Base-by-base conservation (phyloP, 2,329 filamentous ascomycete species). In the Chaetomium strumarium region DNA sequence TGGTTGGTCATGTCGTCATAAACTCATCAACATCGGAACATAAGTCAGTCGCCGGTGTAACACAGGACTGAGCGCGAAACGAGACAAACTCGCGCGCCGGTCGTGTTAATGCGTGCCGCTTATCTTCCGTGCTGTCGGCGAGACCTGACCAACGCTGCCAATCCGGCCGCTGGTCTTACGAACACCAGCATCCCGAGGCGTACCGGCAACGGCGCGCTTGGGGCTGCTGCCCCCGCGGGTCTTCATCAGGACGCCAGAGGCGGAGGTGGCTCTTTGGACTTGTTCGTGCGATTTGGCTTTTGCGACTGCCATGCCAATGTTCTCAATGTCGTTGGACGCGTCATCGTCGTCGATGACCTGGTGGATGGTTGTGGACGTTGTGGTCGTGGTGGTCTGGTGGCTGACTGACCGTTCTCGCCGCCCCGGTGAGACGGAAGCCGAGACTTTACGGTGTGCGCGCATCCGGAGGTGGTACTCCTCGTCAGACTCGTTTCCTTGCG, bases 401-500 rank as follows among this genome's bases (percentile, higher is more conserved):
- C 86, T 90, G 52, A 87, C 79, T 0, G 89, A 87, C 44, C 88
- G 78, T 50, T 60, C 58, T 5, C 61, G 52, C 50, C 58, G 44
- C 55, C 71, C 78, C 53, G 73, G 79, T 33, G 78, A 87, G 50
- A 79, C 85, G 60, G 78, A 86, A 59, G 79, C 80, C 17, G 79
- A 86, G 37, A 50, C 73, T 72, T 84, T 88, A 62, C 78, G 85
- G 63, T 76, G 81, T 53, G 81, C 80, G 58, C 80, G 80, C 76
- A 89, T 83, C 46, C 90, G 85, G 42, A 95, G 72, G 64, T 90
- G 86, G 62, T 82, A 80, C 66, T 96, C 90, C 64, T 95, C 89
- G 55, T 96, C 90, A 17, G 85, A 87, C 66, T 93, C 88, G 43
- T 74, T 74, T 40, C 77, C 79, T 16, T 78, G 77, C 13, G 81